Conservation (phyloP, 805 yeast species). For the Komagataella pseudopastoris region DNA sequence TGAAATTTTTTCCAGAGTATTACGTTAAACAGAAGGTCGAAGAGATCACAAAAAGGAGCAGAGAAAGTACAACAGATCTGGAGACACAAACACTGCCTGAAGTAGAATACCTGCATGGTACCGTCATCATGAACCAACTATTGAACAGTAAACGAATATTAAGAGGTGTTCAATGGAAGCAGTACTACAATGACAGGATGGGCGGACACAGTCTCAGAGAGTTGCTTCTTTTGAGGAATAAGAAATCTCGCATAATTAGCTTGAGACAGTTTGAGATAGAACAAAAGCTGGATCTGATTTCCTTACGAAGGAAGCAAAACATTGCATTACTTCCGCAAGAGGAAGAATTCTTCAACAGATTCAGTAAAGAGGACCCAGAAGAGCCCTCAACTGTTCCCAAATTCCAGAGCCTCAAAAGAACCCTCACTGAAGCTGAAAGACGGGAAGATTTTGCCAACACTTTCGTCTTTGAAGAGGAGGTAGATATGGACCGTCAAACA, state of each 20-base stretch:
- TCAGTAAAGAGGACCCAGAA: background rate
- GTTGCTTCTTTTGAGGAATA: background rate
- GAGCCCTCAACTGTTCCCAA: background rate
- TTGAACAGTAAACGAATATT: constrained; percentile 25
- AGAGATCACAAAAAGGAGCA: constrained; percentile 9
- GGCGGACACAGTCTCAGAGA: constrained; percentile 18
- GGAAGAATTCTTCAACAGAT: background rate
- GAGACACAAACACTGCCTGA: constrained; percentile 19
- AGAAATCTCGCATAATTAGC: constrained; percentile 1
- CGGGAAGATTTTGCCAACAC: constrained; percentile 8
- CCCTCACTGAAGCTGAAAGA: background rate
- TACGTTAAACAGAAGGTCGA: background rate
- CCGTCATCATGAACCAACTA: constrained; percentile 29
- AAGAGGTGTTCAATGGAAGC: constrained; percentile 32
- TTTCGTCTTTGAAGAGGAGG: constrained; percentile 16
- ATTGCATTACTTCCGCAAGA: background rate
- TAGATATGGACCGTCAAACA: constrained; percentile 20
- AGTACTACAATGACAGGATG: constrained; percentile 29
- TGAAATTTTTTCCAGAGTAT: background rate
- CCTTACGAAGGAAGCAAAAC: background rate
- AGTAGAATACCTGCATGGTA: constrained; percentile 34
- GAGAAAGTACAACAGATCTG: constrained; percentile 3
- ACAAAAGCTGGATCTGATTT: constrained; percentile 1
- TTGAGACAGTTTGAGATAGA: background rate
- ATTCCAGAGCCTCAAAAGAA: background rate